Conservation (phyloP, 345 rosid species). For the Citrus maxima region DNA sequence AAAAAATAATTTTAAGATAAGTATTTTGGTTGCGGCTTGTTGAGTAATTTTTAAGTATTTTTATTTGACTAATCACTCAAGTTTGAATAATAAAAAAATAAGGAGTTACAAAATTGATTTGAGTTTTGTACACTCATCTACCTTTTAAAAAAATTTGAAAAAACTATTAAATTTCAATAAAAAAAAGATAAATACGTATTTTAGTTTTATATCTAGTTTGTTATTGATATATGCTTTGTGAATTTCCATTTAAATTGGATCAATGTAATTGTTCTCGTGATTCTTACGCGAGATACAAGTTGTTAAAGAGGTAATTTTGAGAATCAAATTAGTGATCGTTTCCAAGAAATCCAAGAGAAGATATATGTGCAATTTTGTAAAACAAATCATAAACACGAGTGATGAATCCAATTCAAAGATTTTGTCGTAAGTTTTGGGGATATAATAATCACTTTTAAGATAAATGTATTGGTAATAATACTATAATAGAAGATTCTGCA, state of each 20-base stretch:
- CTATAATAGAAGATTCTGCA: neutral
- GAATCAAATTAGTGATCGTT: neutral
- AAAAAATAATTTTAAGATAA: no score
- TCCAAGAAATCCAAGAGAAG: conserved; percentile 2
- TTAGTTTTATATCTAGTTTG: neutral
- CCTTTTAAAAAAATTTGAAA: no score
- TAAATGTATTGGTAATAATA: neutral
- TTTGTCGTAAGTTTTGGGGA: neutral
- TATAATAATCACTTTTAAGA: neutral
- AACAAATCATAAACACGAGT: neutral
- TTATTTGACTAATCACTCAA: no score
- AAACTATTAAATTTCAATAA: no score
- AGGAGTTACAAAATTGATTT: no score
- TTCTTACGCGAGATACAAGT: neutral
- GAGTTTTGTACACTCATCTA: no score
- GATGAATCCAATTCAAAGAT: neutral
- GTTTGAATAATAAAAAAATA: no score
- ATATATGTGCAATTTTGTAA: neutral
- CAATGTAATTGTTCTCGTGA: neutral
- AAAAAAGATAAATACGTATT: no score
- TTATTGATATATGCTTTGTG: neutral
- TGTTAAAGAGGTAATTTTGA: neutral
- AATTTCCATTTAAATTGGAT: neutral
- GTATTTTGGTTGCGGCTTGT: no score
- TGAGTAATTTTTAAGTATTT: no score